A percentile compares a stretch with the other conserved stretches of the same genome.
These are phyloP conservation scores for Yamagishiella unicocca DNA, from an alignment of 139 green algal genomes.

Conservation along the genomic window DNA sequence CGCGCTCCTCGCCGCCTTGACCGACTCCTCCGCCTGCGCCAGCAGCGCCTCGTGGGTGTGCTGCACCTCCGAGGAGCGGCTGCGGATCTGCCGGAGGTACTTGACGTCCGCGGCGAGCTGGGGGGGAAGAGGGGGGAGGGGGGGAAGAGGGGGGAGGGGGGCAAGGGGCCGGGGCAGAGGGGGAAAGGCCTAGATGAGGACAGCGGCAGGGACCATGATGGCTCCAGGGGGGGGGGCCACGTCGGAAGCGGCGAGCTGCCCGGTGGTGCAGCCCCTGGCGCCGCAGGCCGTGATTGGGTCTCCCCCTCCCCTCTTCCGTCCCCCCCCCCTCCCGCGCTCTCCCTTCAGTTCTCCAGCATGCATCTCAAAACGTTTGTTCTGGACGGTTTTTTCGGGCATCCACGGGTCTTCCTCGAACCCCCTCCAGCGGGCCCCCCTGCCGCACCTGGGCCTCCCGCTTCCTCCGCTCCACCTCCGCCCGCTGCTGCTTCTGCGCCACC, in stretches of 20 bases:
- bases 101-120: constrained; percentile 26
- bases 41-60: constrained; percentile 5
- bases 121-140: background rate
- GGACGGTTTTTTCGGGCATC: no score
- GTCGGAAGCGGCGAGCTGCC: background rate
- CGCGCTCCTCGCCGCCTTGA: constrained; percentile 22
- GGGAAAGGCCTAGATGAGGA: no score
- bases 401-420: no score
- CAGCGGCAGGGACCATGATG: no score
- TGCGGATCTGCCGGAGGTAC: constrained; percentile 8
- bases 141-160: background rate
- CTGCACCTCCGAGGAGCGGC: background rate
- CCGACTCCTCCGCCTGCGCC: constrained; percentile 18
- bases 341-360: no score
- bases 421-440: no score
- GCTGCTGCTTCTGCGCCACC: constrained; percentile 5
- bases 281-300: no score
- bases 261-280: background rate
- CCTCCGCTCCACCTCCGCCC: constrained; percentile 22
- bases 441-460: constrained; percentile 31
- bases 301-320: background rate
- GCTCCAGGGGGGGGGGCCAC: no score
- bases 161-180: no score
- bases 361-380: no score
- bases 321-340: background rate